These are phyloP conservation scores for Penstemon newberryi DNA, from an alignment of 257 asterid genomes.

Conservation along the genomic window DNA sequence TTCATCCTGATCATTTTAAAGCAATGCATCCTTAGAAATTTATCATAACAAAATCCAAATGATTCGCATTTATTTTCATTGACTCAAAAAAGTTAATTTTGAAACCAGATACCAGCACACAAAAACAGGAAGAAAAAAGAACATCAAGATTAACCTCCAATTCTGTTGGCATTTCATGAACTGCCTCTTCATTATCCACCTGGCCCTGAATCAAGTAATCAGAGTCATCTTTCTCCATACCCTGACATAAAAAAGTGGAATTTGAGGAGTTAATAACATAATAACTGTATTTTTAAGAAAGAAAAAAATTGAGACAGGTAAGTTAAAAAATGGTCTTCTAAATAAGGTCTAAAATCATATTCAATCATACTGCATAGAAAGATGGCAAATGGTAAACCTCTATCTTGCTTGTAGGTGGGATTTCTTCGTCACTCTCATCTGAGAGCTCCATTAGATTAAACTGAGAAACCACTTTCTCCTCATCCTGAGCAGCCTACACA, in stretches of 20 bases:
- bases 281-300: constrained; percentile 23
- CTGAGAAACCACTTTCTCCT: constrained; percentile 40
- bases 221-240: constrained; percentile 40
- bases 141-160: constrained; percentile 48
- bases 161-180: constrained; percentile 35
- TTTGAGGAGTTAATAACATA: constrained; percentile 13
- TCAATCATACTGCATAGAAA: constrained; percentile 23
- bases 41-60: constrained; percentile 6
- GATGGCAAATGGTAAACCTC: constrained; percentile 44
- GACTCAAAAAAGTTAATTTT: not conserved
- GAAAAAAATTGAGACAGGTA: not conserved
- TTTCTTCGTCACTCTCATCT: constrained; percentile 42
- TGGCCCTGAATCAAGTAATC: constrained; percentile 44
- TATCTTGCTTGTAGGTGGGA: constrained; percentile 35
- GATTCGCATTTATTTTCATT: constrained; percentile 4
- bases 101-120: constrained; percentile 3
- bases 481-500: constrained; percentile 46
- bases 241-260: constrained; percentile 43
- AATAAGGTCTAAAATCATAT: constrained; percentile 20
- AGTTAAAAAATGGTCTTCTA: not conserved
- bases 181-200: constrained; percentile 39
- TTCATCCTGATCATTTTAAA: constrained; percentile 40
- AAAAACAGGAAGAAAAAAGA: constrained; percentile 10
- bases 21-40: constrained; percentile 17
- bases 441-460: constrained; percentile 37